These are phyloP conservation scores for Phytophthora cactorum DNA, from an alignment of 352 stramenopile species.

Conservation along the genomic window DNA sequence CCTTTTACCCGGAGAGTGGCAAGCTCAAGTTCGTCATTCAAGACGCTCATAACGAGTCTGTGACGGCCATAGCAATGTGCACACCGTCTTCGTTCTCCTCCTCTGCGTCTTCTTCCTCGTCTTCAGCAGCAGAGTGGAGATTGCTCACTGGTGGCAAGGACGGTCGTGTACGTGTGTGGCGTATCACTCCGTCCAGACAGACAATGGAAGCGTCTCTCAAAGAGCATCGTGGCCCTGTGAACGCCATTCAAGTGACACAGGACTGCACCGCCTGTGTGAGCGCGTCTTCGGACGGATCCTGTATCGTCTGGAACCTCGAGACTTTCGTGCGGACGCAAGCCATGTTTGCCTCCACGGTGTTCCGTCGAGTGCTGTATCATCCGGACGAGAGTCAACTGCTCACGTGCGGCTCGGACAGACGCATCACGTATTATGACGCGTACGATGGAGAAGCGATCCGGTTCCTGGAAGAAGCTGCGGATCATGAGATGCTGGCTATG, in stretches of 20 bases:
- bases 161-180: constrained; percentile 94
- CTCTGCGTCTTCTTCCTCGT: constrained; percentile 11
- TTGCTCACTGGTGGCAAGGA: constrained; percentile 95
- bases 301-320: constrained; percentile 97
- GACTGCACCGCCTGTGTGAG: constrained; percentile 82
- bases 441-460: constrained; percentile 95
- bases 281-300: constrained; percentile 87
- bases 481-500: constrained; percentile 92
- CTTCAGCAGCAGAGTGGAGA: constrained; percentile 73
- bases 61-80: constrained; percentile 93
- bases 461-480: constrained; percentile 92
- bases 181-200: constrained; percentile 91
- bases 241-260: constrained; percentile 85
- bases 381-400: constrained; percentile 97
- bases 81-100: constrained; percentile 45
- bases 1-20: constrained; percentile 96
- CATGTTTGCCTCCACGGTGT: constrained; percentile 97
- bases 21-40: constrained; percentile 98
- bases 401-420: constrained; percentile 94
- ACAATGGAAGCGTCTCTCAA: constrained; percentile 96
- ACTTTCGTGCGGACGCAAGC: constrained; percentile 93
- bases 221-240: constrained; percentile 95
- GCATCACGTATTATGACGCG: constrained; percentile 97
- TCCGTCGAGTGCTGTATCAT: constrained; percentile 94
- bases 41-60: constrained; percentile 95